These are phyloP conservation scores for Hypericum androsaemum DNA, from an alignment of 345 rosid genomes.

Conservation along the genomic window DNA sequence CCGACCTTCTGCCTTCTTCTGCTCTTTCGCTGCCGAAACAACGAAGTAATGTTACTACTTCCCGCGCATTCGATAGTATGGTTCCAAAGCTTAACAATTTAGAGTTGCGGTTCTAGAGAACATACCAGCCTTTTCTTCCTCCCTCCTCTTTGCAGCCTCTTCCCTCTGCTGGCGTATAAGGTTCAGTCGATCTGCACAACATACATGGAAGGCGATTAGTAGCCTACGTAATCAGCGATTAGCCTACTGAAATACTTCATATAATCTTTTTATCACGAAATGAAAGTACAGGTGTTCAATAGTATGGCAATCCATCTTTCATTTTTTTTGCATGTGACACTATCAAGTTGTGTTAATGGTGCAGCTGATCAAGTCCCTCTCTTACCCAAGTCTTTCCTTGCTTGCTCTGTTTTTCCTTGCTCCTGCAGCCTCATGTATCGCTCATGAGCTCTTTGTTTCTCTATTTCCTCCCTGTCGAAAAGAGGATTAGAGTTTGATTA, in stretches of 20 bases:
- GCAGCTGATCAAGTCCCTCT: neutral
- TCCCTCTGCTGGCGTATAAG: constrained; percentile 82
- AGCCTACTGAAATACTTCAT: neutral
- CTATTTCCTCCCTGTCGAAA: constrained; percentile 71
- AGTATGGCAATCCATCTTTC: too few relatives aligned
- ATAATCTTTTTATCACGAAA: neutral
- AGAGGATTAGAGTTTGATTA: neutral
- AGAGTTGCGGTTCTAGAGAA: neutral
- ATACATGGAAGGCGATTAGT: neutral
- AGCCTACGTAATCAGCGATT: neutral
- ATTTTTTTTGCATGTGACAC: too few relatives aligned
- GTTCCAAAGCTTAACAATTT: neutral
- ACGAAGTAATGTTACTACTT: neutral
- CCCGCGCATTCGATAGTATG: neutral
- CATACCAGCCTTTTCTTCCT: constrained; percentile 64
- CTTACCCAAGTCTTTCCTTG: constrained; percentile 84
- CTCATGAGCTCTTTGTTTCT: constrained; percentile 93
- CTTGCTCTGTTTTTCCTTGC: constrained; percentile 97
- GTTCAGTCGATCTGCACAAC: constrained; percentile 56
- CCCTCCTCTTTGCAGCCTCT: constrained; percentile 62
- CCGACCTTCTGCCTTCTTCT: constrained; percentile 51
- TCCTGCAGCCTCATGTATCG: constrained; percentile 97
- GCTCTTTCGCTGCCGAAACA: constrained; percentile 41
- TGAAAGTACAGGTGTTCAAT: too few relatives aligned
- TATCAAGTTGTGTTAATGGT: neutral